Evolutionary conservation across 805 yeast species (phyloP).

Genomic region (Clavispora asparagi): DNA sequence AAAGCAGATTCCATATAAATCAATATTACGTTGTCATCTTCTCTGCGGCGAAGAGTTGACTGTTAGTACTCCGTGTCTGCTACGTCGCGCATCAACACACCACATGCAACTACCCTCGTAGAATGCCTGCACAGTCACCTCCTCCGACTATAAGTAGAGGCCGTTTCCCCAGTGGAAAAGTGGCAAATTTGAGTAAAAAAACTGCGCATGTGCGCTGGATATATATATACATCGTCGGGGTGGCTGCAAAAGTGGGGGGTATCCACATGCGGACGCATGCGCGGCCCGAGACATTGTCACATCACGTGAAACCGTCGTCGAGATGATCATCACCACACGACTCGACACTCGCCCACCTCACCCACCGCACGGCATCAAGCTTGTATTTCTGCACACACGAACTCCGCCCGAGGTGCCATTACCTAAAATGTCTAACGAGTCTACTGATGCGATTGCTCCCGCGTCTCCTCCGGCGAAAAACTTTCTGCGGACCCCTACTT

Average conservation of each 20-base stretch:
- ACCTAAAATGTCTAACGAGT: conserved; percentile 6
- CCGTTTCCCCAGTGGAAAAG: neutral
- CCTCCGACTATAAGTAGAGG: neutral
- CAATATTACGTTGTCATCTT: too few species aligned
- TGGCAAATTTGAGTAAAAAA: neutral
- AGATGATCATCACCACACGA: conserved; percentile 15
- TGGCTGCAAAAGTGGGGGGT: neutral
- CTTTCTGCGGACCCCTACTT: conserved; percentile 38
- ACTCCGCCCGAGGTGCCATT: conserved; percentile 3
- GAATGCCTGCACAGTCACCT: too few species aligned
- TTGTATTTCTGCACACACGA: neutral
- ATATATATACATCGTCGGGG: neutral
- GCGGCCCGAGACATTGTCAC: neutral
- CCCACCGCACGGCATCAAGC: neutral
- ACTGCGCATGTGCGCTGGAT: neutral
- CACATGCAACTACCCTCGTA: neutral
- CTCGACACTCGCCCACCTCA: neutral
- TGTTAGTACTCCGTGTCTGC: too few species aligned
- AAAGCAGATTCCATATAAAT: too few species aligned
- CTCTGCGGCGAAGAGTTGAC: too few species aligned
- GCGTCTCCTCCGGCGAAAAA: conserved; percentile 17
- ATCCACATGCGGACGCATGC: neutral
- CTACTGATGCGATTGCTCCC: conserved; percentile 4
- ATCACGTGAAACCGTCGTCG: conserved; percentile 11
- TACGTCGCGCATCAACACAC: neutral